phyloP scores from a whole-genome alignment of 1,139 yeast species.

The Pichia sp. region DNA sequence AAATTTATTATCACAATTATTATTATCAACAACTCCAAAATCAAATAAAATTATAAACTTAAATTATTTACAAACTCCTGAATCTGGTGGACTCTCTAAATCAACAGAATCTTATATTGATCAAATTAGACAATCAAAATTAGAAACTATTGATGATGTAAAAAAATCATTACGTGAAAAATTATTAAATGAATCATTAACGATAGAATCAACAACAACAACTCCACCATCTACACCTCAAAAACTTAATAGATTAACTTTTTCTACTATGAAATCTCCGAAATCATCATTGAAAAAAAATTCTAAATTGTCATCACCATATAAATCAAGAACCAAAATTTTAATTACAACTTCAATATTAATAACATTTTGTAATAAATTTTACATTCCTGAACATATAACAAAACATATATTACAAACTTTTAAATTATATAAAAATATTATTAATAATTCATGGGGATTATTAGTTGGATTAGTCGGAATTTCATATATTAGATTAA shows the following conservation, averaged over 20 bases:
- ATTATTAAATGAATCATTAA: background rate
- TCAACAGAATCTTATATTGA: constrained; percentile 12
- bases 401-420: constrained; percentile 47
- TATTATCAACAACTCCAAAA: constrained; percentile 12
- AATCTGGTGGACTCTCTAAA: background rate
- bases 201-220: background rate
- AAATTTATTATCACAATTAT: constrained; percentile 6
- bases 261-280: background rate
- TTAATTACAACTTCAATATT: constrained; percentile 43
- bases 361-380: constrained; percentile 54
- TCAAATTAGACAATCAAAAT: constrained; percentile 5
- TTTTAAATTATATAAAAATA: constrained; percentile 44
- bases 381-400: constrained; percentile 52
- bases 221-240: constrained; percentile 18
- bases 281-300: background rate
- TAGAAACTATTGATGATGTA: background rate
- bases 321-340: constrained; percentile 9
- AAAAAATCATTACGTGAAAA: constrained; percentile 1
- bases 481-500: constrained; percentile 51
- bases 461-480: constrained; percentile 60
- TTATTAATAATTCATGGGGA: constrained; percentile 61
- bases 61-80: constrained; percentile 1
- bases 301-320: constrained; percentile 9
- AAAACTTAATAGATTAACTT: background rate
- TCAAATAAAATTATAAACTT: constrained; percentile 10